Conservation (phyloP, 306 rosid genomes). For the Pachyrhizus erosus region DNA sequence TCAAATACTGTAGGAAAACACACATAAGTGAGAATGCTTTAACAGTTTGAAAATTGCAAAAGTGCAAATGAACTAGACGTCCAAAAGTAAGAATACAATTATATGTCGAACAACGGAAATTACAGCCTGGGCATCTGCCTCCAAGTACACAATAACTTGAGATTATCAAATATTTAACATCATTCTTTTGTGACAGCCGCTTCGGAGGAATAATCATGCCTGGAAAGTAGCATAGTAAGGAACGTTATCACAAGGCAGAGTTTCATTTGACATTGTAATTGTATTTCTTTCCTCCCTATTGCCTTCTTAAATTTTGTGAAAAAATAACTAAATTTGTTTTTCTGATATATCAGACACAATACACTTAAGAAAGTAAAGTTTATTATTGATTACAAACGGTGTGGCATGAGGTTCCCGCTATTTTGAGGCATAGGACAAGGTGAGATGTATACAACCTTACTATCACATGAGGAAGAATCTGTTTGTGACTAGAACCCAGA, state of each 20-base stretch:
- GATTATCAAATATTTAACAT: constrained; percentile 51
- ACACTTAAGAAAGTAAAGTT: background rate
- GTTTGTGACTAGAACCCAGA: background rate
- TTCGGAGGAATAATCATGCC: constrained; percentile 84
- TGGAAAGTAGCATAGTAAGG: constrained; percentile 40
- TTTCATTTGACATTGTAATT: constrained; percentile 21
- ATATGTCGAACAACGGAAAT: constrained; percentile 18
- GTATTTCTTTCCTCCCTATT: background rate
- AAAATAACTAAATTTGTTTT: background rate
- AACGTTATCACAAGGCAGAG: constrained; percentile 23
- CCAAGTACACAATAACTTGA: constrained; percentile 24
- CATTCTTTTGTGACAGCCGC: constrained; percentile 69
- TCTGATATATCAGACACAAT: background rate
- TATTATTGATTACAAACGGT: background rate
- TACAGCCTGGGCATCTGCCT: constrained; percentile 27
- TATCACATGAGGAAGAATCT: background rate
- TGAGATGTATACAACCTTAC: background rate
- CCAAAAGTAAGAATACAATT: constrained; percentile 11
- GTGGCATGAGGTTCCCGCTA: background rate
- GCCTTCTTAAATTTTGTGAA: background rate
- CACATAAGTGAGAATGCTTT: constrained; percentile 1
- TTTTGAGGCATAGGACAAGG: background rate
- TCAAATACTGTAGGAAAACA: background rate
- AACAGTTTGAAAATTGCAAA: constrained; percentile 26
- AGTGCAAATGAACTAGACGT: constrained; percentile 27